Evolutionary conservation across 2,329 filamentous ascomycete genomes (phyloP), one percentile per base, ranked within the genome.

Genomic region (Aspergillus tanneri): DNA sequence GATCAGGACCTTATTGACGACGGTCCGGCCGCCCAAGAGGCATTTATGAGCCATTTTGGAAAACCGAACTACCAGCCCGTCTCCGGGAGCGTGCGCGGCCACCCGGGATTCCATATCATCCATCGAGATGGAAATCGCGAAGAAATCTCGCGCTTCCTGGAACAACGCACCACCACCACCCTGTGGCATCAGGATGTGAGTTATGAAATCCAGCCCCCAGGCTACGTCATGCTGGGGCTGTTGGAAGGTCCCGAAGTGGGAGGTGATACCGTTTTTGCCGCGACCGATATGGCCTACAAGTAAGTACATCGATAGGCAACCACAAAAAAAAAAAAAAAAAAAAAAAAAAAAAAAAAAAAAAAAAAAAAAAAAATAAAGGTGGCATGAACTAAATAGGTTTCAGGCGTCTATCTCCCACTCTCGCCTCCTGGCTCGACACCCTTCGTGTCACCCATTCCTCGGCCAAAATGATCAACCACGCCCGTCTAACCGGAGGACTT

Each of bases 101-200:
- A 70, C 32, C 74, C 73, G 0, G 71, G 71, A 3, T 77, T 74
- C 53, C 72, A 74, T 46, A 72, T 74, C 48, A 74, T 74, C 38
- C 71, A 74, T 49, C 70, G 72, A 4, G 71, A 74, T 40, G 72
- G 72, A 10, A 74, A 74, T 47, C 59, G 63, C 11, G 65, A 71
- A 16, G 72, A 74, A 49, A 72, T 77, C 46, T 57, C 63, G 6
- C 68, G 66, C 5, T 74, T 74, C 59, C 58, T 74, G 30, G 67
- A 71, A 38, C 66, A 72, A 52, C 66, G 71, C 28, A 69, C 69
- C 2, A 77, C 73, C 3, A 75, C 72, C 1, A 78, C 72, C 7
- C 64, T 76, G 14, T 77, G 75, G 70, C 74, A 76, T 44, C 74
- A 76, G 52, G 74, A 76, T 55, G 72, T 76, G 37, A 75, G 72